phyloP scores from a whole-genome alignment of 441 rosid species.

The Mallotus japonicus region DNA sequence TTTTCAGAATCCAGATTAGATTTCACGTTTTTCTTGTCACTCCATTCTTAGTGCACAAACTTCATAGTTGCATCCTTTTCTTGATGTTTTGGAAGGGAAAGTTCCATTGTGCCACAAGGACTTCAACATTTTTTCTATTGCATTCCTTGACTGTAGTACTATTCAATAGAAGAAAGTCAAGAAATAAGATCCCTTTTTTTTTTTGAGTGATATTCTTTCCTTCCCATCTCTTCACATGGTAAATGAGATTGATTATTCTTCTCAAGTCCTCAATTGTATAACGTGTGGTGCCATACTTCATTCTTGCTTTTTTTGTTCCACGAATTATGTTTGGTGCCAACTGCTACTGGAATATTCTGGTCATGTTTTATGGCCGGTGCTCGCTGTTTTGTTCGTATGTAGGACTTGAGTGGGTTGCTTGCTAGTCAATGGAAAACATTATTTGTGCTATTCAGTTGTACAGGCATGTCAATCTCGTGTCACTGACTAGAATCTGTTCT shows the following conservation, averaged over 20 bases:
- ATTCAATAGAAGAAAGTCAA: neutral
- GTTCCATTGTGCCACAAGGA: neutral
- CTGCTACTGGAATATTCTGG: neutral
- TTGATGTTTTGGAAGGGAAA: neutral
- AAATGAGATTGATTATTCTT: neutral
- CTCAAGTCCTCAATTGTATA: neutral
- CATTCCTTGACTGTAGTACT: no score
- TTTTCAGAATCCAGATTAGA: no score
- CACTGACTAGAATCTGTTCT: constrained; percentile 1
- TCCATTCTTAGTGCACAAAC: neutral
- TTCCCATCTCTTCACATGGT: neutral
- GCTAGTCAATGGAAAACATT: neutral
- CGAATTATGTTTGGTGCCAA: neutral
- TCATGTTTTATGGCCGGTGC: no score
- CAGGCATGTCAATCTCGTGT: neutral
- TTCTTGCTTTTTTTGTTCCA: neutral
- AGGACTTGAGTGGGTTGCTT: neutral
- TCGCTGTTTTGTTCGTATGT: neutral
- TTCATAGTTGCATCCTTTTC: neutral
- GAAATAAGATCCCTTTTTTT: neutral
- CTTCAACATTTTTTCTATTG: neutral
- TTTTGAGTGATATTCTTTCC: neutral
- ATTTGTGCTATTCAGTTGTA: neutral
- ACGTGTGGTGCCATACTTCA: neutral
- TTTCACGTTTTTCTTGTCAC: neutral